A percentile compares a stretch with the other conserved stretches of the same genome.
phyloP scores from a whole-genome alignment of 2,329 filamentous ascomycete species.

The Hypoxylon sp. region DNA sequence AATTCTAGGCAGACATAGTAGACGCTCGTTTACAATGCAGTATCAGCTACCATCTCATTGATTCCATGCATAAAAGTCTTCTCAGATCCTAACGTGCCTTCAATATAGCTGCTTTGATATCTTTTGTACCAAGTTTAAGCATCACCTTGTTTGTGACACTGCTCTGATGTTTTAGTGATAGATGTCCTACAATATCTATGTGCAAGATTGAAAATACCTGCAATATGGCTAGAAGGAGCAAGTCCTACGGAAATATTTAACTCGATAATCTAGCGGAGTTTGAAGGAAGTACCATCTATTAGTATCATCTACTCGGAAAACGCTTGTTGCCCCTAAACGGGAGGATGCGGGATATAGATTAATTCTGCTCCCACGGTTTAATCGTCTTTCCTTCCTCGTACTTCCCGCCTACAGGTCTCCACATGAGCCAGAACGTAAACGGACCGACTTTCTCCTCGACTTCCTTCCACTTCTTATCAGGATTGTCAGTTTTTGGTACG shows the following conservation, averaged over 20 bases:
- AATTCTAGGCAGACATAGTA: neutral
- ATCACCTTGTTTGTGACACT: too few species aligned
- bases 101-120: too few species aligned
- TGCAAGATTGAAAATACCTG: neutral
- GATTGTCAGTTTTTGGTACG: slow-evolving; percentile 40
- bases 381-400: slow-evolving; percentile 41
- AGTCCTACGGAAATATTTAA: neutral
- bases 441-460: slow-evolving; percentile 60
- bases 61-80: too few species aligned
- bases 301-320: neutral
- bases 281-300: neutral
- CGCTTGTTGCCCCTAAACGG: neutral
- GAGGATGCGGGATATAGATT: neutral
- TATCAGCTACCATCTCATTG: neutral
- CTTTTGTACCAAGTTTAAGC: too few species aligned
- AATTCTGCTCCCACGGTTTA: slow-evolving; percentile 38
- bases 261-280: neutral
- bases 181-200: neutral
- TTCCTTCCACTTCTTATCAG: slow-evolving; percentile 49
- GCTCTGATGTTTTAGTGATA: neutral
- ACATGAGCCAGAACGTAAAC: slow-evolving; percentile 48
- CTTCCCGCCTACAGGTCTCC: slow-evolving; percentile 35
- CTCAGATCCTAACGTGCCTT: too few species aligned
- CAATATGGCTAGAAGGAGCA: neutral
- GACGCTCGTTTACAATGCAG: neutral